These are phyloP conservation scores for Nemania abortiva DNA, from an alignment of 2,329 filamentous ascomycete genomes.

Conservation along the genomic window DNA sequence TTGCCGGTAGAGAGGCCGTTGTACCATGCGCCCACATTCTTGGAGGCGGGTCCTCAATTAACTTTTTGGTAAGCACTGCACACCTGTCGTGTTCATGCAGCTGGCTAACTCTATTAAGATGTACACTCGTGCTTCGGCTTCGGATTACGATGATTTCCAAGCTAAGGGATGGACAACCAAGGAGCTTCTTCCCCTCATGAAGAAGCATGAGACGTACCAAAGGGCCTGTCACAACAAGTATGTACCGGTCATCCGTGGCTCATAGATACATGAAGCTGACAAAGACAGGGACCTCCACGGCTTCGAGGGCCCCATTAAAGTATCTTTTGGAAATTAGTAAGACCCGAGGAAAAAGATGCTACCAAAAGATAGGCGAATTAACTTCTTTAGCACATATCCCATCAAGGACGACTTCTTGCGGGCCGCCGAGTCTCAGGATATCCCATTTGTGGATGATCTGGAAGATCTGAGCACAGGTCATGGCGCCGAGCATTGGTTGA, in stretches of 20 bases:
- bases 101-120: constrained; percentile 60
- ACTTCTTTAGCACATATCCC: constrained; percentile 70
- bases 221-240: constrained; percentile 70
- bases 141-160: constrained; percentile 83
- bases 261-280: constrained; percentile 32
- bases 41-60: constrained; percentile 79
- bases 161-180: constrained; percentile 83
- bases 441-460: constrained; percentile 79
- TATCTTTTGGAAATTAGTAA: constrained; percentile 80
- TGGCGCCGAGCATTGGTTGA: constrained; percentile 85
- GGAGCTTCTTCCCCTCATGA: constrained; percentile 81
- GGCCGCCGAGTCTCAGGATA: constrained; percentile 78
- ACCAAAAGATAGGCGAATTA: constrained; percentile 8
- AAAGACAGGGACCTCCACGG: constrained; percentile 73
- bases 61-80: constrained; percentile 72
- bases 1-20: constrained; percentile 76
- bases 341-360: constrained; percentile 21
- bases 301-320: constrained; percentile 84
- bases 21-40: constrained; percentile 81
- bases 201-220: constrained; percentile 84
- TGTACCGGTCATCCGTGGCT: constrained; percentile 4
- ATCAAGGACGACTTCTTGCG: constrained; percentile 85
- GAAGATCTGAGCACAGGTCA: constrained; percentile 77
- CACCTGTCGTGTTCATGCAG: neutral
- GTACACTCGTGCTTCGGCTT: constrained; percentile 78